Evolutionary conservation across 495 filamentous ascomycete species (phyloP), one percentile per base, ranked within the genome.

Genomic region (Talaromyces thailandensis): DNA sequence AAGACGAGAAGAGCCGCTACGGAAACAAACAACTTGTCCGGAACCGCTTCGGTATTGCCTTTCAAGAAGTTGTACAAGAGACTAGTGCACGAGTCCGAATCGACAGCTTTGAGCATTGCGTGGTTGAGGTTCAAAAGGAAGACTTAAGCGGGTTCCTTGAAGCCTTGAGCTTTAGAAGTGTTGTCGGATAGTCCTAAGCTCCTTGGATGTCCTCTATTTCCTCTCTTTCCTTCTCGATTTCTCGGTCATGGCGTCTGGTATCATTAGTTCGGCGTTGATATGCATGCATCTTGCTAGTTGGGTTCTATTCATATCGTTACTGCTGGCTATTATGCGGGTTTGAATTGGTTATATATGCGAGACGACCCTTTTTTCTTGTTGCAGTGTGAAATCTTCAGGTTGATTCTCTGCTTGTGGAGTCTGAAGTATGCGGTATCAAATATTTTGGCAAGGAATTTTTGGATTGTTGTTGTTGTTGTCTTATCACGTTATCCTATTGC

Each of bases 71-170:
- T 7, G 89, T 96, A 23, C 84, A 86, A 60, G 92, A 96, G 77
- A 98, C 93, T 43, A 92, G 86, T 64, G 90, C 93, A 4, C 79
- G 92, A 16, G 91, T 98, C 21, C 79, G 92, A 61, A 96, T 97
- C 65, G 94, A 98, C 71, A 93, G 88, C 74, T 98, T 98, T 73
- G 95, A 98, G 75, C 88, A 96, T 71, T 96, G 91, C 65, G 95
- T 98, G 9, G 92, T 97, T 55, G 94, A 98, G 76, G 94, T 98
- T 31, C 85, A 87, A 76, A 96, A 96, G 76, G 94, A 98, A 70
- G 93, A 98, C 75, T 79, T 98, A 29, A 83, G 87, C 21, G 91
- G 88, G 11, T 98, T 98, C 72, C 79, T 98, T 65, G 94, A 98
- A 77, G 84, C 87, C 56, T 71, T 98, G 71, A 96, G 93, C 71